A percentile compares a stretch with the other conserved stretches of the same genome.
These are phyloP conservation scores for Cladosporium sp. DNA, from an alignment of 2,329 filamentous ascomycete genomes.

Conservation along the genomic window DNA sequence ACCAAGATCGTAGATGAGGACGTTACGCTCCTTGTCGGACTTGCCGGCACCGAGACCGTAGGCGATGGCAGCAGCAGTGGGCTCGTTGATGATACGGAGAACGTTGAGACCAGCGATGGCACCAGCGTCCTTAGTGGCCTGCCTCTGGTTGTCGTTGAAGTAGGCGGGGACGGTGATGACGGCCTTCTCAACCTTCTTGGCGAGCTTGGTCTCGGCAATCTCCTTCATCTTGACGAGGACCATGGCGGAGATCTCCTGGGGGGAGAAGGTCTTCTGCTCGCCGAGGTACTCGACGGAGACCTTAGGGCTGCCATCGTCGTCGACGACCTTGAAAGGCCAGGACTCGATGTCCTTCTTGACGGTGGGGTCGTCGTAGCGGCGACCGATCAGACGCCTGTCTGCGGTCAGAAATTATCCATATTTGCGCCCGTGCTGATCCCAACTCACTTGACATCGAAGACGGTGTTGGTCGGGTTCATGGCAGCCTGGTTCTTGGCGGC, in stretches of 20 bases:
- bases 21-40: constrained; percentile 94
- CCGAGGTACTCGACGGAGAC: constrained; percentile 94
- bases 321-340: constrained; percentile 98
- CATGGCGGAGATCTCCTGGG: constrained; percentile 99
- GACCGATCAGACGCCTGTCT: constrained; percentile 87
- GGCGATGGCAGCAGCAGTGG: constrained; percentile 93
- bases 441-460: constrained; percentile 86
- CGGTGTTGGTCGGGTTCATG: constrained; percentile 97
- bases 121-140: constrained; percentile 98
- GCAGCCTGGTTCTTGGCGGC: constrained; percentile 99
- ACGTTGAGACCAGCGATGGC: constrained; percentile 96
- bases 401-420: constrained; percentile 26
- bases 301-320: constrained; percentile 79
- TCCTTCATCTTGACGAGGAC: constrained; percentile 99
- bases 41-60: constrained; percentile 66
- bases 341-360: constrained; percentile 99
- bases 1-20: constrained; percentile 99
- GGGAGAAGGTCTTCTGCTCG: constrained; percentile 92
- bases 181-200: constrained; percentile 98
- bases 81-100: constrained; percentile 99
- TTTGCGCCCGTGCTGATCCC: neutral
- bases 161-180: constrained; percentile 98
- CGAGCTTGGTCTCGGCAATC: constrained; percentile 95
- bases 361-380: constrained; percentile 87
- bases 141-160: constrained; percentile 99